Evolutionary conservation across 2,329 filamentous ascomycete species (phyloP).

Genomic region (Diaporthe ampelina): DNA sequence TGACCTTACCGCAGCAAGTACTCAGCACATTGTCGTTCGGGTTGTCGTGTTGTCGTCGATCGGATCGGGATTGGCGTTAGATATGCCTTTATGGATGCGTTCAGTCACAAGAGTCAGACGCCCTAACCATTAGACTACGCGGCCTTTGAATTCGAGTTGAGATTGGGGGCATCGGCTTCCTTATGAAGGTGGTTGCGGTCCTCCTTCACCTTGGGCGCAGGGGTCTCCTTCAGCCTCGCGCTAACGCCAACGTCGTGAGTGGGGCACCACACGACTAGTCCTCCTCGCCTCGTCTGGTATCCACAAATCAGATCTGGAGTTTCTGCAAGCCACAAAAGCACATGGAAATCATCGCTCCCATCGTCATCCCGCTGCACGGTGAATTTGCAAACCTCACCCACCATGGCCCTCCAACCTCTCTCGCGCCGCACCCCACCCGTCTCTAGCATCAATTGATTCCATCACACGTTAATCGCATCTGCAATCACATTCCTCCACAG

Average conservation of each 20-base stretch:
- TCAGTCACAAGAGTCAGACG: background rate
- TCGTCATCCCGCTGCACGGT: background rate
- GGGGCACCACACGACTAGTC: background rate
- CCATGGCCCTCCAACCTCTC: background rate
- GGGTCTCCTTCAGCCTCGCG: background rate
- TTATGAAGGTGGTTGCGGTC: background rate
- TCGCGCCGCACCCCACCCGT: background rate
- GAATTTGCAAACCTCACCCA: no score
- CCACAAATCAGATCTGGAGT: no score
- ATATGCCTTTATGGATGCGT: background rate
- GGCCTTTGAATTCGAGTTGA: background rate
- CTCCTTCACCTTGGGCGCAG: background rate
- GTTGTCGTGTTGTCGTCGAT: no score
- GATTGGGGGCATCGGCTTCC: background rate
- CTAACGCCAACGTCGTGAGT: background rate
- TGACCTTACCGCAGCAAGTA: no score
- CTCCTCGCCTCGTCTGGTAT: background rate
- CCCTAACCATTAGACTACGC: conserved; percentile 19
- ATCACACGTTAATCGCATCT: background rate
- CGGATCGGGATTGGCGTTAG: background rate
- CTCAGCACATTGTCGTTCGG: no score
- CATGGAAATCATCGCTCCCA: background rate
- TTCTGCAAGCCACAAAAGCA: no score
- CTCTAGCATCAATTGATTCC: background rate
- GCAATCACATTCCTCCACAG: background rate